Evolutionary conservation across 169 alveolate genomes (phyloP).

Genomic region (Cryptosporidium muris): DNA sequence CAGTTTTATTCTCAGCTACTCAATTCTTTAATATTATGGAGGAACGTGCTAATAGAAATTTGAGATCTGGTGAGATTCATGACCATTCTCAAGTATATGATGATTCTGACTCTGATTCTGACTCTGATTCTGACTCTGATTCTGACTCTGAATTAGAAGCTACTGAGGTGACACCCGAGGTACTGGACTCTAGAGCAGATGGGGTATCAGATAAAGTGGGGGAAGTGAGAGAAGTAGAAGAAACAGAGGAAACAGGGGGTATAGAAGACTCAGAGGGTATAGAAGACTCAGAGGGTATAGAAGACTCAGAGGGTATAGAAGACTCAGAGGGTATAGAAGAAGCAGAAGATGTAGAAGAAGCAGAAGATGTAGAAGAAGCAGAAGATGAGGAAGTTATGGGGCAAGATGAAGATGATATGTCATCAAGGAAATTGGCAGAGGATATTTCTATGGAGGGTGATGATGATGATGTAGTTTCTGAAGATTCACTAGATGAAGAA

Average conservation of each 20-base stretch:
- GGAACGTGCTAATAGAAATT: background rate
- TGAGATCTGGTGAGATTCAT: background rate
- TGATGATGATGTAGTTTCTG: constrained; percentile 3
- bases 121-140: too few species aligned
- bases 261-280: constrained; percentile 14
- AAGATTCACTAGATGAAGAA: background rate
- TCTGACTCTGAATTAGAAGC: too few species aligned
- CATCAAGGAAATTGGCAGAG: constrained; percentile 23
- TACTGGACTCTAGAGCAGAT: too few species aligned
- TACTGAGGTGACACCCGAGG: too few species aligned
- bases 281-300: constrained; percentile 15
- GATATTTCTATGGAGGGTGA: constrained; percentile 16
- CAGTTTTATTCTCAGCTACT: constrained; percentile 12
- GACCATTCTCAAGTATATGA: too few species aligned
- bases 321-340: constrained; percentile 17
- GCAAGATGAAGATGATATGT: too few species aligned
- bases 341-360: background rate
- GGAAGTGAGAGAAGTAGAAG: too few species aligned
- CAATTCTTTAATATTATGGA: constrained; percentile 24
- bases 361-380: background rate
- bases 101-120: too few species aligned
- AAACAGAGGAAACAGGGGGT: too few species aligned
- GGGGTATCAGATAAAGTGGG: too few species aligned
- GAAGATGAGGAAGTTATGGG: background rate
- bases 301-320: constrained; percentile 13